Evolutionary conservation across 2,329 filamentous ascomycete species (phyloP).

Genomic region (Lasiodiplodia theobromae): DNA sequence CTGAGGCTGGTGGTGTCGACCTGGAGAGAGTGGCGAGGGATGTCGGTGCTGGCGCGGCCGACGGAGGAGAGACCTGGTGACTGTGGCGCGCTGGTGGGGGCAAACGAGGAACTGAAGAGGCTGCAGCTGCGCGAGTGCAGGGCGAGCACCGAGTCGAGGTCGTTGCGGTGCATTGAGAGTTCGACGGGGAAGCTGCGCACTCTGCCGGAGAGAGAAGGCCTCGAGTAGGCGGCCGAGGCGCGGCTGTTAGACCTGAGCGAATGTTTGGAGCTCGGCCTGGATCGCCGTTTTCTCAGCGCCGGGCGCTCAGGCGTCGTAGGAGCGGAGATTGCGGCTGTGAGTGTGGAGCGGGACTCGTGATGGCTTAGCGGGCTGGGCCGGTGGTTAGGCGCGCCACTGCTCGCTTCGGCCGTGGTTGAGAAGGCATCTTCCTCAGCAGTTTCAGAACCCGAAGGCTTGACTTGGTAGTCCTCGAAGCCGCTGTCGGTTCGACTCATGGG

Average conservation of each 20-base stretch:
- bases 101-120: slow-evolving; percentile 32
- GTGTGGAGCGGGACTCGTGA: not conserved
- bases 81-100: slow-evolving; percentile 17
- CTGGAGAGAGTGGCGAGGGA: slow-evolving; percentile 4
- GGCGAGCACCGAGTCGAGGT: slow-evolving; percentile 49
- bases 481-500: slow-evolving; percentile 30
- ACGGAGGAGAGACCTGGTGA: slow-evolving; percentile 19
- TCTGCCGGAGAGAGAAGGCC: slow-evolving; percentile 16
- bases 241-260: slow-evolving; percentile 17
- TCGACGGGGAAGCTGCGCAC: slow-evolving; percentile 44
- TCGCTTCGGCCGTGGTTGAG: not conserved
- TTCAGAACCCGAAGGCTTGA: slow-evolving; percentile 17
- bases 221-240: slow-evolving; percentile 1
- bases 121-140: slow-evolving; percentile 49
- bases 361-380: slow-evolving; percentile 9
- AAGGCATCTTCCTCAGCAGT: slow-evolving; percentile 7
- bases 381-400: slow-evolving; percentile 7
- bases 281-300: slow-evolving; percentile 14
- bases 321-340: not conserved
- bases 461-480: slow-evolving; percentile 26
- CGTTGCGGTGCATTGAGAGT: slow-evolving; percentile 36
- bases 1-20: slow-evolving; percentile 2
- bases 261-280: slow-evolving; percentile 27
- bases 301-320: slow-evolving; percentile 12
- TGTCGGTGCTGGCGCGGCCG: slow-evolving; percentile 23